phyloP scores from a whole-genome alignment of 2,329 filamentous ascomycete genomes.

The Ceratocystis variospora region DNA sequence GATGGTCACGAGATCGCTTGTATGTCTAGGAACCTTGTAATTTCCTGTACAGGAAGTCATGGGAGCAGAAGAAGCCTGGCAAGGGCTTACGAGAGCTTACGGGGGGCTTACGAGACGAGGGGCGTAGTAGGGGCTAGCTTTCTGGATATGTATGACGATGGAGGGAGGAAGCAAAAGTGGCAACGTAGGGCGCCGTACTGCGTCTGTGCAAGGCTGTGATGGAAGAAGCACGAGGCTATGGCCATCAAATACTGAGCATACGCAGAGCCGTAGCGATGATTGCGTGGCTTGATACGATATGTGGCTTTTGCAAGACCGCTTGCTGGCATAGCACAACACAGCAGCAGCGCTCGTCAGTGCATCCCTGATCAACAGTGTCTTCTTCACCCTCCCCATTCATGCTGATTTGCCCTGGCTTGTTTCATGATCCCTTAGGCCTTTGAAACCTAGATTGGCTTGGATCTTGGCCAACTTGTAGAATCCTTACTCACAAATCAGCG shows the following conservation, averaged over 20 bases:
- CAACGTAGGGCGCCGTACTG: too few species aligned
- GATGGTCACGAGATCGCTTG: background rate
- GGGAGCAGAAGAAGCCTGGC: background rate
- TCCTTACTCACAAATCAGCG: background rate
- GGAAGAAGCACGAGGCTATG: background rate
- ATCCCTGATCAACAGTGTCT: too few species aligned
- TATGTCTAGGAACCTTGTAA: background rate
- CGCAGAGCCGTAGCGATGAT: too few species aligned
- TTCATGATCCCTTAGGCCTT: background rate
- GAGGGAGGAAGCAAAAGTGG: too few species aligned
- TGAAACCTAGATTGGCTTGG: background rate
- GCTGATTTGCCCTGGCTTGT: background rate
- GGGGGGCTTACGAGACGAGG: background rate
- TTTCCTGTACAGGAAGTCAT: background rate
- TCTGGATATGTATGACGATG: background rate
- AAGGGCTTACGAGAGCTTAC: background rate
- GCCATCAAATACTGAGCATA: background rate
- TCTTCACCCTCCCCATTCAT: too few species aligned
- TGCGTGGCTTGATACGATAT: too few species aligned
- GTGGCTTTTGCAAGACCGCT: too few species aligned
- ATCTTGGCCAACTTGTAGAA: background rate
- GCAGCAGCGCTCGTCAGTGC: too few species aligned
- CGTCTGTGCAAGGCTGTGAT: background rate
- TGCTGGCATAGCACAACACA: too few species aligned
- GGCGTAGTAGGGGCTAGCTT: background rate